Base-by-base conservation (phyloP, 495 filamentous ascomycete species). In the Hyaloscypha hepaticicola region DNA sequence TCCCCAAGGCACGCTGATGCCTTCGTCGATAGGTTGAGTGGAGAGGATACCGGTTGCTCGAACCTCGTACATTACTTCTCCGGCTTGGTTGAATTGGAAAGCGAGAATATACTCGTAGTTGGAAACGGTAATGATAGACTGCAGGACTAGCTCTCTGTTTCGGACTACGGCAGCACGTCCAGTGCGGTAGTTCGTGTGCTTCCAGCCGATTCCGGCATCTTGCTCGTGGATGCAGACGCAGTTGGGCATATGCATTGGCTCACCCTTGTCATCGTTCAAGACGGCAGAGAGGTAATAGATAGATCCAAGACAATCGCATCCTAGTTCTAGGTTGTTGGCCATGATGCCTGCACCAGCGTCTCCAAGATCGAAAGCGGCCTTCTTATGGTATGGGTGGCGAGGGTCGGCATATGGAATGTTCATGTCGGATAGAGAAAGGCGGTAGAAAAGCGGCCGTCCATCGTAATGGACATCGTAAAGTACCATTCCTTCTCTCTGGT, bases 31-130 rank as follows among this genome's bases (percentile, higher is more conserved):
- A 7, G 93, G 91, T 45, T 92, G 84, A 0, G 92, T 95, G 51
- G 87, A 91, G 22, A 97, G 79, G 64, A 97, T 91, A 0, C 93
- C 93, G 1, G 93, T 96, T 5, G 93, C 93, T 16, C 89, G 85
- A 34, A 91, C 87, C 76, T 97, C 93, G 67, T 94, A 87, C 48
- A 84, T 79, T 52, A 96, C 66, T 70, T 93, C 91, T 6, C 87
- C 93, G 0, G 92, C 90, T 64, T 92, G 91, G 74, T 92, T 91
- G 77, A 97, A 91, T 60, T 90, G 85, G 75, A 90, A 97, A 16
- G 88, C 85, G 55, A 97, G 82, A 59, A 96, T 88, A 64, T 93
- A 93, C 71, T 93, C 90, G 75, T 93, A 93, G 75, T 93, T 93
- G 33, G 87, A 85, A 28, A 92, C 83, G 0, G 90, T 92, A 68